These are phyloP conservation scores for Naganishia sp. DNA, from an alignment of 1,284 basidiomycete genomes.

Conservation along the genomic window DNA sequence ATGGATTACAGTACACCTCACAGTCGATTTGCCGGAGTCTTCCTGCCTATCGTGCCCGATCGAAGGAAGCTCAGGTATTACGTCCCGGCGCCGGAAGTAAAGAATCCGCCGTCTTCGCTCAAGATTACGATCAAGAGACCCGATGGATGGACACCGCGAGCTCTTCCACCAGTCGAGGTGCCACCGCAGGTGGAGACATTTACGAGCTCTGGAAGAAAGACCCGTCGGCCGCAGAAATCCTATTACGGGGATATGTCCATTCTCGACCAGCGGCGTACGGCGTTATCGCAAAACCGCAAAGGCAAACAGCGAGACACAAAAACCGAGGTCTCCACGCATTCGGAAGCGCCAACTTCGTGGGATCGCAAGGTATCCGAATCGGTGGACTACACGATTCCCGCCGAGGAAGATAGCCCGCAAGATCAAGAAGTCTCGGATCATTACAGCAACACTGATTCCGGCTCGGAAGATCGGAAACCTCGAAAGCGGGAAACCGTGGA, in stretches of 20 bases:
- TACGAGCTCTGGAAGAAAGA: background rate
- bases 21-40: constrained; percentile 22
- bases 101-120: background rate
- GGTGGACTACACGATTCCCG: constrained; percentile 1
- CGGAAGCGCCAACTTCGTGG: background rate
- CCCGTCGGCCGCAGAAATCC: background rate
- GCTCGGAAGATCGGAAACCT: background rate
- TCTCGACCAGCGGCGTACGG: too few relatives aligned
- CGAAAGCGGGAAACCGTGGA: background rate
- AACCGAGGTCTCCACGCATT: background rate
- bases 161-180: background rate
- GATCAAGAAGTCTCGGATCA: background rate
- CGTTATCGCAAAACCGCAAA: background rate
- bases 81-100: constrained; percentile 9
- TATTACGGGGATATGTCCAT: background rate
- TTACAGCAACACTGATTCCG: background rate
- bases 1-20: constrained; percentile 13
- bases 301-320: background rate
- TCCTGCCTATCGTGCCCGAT: constrained; percentile 14
- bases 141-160: constrained; percentile 9
- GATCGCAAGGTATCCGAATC: background rate
- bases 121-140: constrained; percentile 22
- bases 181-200: background rate
- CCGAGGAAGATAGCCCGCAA: background rate
- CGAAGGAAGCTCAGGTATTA: background rate